Evolutionary conservation across 768 basidiomycete genomes (phyloP), one percentile per base, ranked within the genome.

Genomic region (Podaxis rugospora): DNA sequence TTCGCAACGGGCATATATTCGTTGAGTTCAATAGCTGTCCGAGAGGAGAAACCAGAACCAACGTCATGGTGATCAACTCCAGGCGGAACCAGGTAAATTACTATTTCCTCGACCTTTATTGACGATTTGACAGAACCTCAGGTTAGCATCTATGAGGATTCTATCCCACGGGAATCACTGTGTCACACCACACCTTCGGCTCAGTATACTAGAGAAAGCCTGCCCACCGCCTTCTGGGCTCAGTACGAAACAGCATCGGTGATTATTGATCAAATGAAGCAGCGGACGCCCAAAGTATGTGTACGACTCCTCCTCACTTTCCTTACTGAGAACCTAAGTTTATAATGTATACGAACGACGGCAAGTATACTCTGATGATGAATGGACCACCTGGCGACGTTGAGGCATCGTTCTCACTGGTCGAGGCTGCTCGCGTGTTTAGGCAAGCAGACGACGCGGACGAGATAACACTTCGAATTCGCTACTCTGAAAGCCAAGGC

Each of bases 311-410:
- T 13, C 27, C 13, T 36, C 23, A 14, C 21, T 23, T 23, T 36
- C 1, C 40, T 18, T 32, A 50, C 37, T 63, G 21, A 51, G 36
- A 7, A 32, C 16, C 18, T 5, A 61, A 85, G 83, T 68, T 84
- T 27, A 73, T 80, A 2, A 63, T 81, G 52, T 73, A 81, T 62
- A 66, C 71, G 40, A 64, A 69, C 1, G 68, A 69, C 0, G 73
- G 74, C 0, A 81, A 78, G 66, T 83, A 76, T 63, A 78, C 75
- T 6, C 66, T 84, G 16, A 84, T 84, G 84, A 75, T 78, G 2
- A 85, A 85, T 60, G 67, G 71, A 10, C 79, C 83, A 27, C 69
- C 64, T 6, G 80, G 73, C 5, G 83, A 85, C 55, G 69, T 84
- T 37, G 83, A 85, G 62, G 57, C 18, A 55, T 82, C 18, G 59